These are phyloP conservation scores for Beauveria australis DNA, from an alignment of 2,329 filamentous ascomycete genomes.

Conservation along the genomic window DNA sequence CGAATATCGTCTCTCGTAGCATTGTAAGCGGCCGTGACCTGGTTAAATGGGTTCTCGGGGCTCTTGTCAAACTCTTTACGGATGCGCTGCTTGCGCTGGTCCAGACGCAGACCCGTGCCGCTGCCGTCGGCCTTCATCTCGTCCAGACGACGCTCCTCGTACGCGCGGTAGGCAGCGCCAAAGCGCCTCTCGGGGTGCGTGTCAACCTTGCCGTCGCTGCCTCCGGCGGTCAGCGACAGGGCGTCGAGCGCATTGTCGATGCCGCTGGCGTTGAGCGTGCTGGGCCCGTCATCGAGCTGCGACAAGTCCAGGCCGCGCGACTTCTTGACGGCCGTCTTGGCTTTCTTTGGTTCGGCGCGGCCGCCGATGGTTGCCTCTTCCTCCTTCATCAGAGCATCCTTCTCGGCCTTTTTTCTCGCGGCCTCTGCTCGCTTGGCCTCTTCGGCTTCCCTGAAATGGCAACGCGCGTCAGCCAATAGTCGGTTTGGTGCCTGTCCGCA, in stretches of 20 bases:
- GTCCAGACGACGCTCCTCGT: slow-evolving; percentile 68
- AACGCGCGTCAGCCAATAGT: not conserved
- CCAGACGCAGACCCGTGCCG: slow-evolving; percentile 62
- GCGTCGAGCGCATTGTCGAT: slow-evolving; percentile 94
- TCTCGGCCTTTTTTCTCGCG: slow-evolving; percentile 85
- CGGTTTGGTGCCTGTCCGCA: not conserved
- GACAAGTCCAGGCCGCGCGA: slow-evolving; percentile 65
- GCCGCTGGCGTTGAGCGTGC: slow-evolving; percentile 69
- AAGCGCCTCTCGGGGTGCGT: slow-evolving; percentile 80
- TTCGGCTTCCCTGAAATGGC: slow-evolving; percentile 26
- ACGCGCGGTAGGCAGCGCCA: slow-evolving; percentile 77
- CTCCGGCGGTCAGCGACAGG: slow-evolving; percentile 53
- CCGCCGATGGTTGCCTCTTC: slow-evolving; percentile 63
- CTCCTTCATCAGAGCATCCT: slow-evolving; percentile 70
- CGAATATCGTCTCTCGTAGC: slow-evolving; percentile 68
- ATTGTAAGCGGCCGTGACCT: slow-evolving; percentile 69
- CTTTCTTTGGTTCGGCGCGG: slow-evolving; percentile 55
- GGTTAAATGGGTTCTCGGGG: slow-evolving; percentile 92
- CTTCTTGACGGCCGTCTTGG: slow-evolving; percentile 61
- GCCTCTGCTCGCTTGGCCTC: slow-evolving; percentile 72
- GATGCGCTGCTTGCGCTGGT: slow-evolving; percentile 79
- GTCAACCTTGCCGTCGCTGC: slow-evolving; percentile 64
- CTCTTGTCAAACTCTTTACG: slow-evolving; percentile 91
- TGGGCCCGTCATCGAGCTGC: slow-evolving; percentile 59
- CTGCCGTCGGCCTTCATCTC: slow-evolving; percentile 81